Conservation (phyloP, 2,329 filamentous ascomycete species). For the Cladosporium sp. region DNA sequence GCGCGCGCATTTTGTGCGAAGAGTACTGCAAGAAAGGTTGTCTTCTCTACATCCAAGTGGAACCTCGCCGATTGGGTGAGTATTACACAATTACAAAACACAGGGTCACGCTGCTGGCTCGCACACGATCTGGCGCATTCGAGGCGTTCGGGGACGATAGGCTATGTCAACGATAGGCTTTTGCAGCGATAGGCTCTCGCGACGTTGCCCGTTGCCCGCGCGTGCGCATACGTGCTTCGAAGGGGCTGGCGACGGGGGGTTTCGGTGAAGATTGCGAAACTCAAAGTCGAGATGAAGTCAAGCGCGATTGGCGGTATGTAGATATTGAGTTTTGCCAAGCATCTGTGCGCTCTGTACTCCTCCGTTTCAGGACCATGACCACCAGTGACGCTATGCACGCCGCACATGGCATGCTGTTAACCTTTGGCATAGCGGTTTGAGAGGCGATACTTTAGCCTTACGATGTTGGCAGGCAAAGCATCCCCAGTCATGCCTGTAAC, state of each 20-base stretch:
- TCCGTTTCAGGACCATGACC: not conserved
- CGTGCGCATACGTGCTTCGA: too few relatives aligned
- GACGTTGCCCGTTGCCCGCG: too few relatives aligned
- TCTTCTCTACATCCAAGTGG: too few relatives aligned
- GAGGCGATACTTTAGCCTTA: not conserved
- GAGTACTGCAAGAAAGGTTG: too few relatives aligned
- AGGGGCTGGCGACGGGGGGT: not conserved
- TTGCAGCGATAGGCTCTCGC: too few relatives aligned
- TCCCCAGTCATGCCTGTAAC: not conserved
- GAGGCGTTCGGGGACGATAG: too few relatives aligned
- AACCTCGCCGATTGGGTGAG: too few relatives aligned
- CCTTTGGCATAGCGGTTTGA: not conserved
- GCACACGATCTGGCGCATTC: too few relatives aligned
- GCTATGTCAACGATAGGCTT: too few relatives aligned
- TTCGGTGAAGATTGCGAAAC: not conserved
- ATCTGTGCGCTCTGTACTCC: slow-evolving; percentile 3
- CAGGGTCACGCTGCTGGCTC: too few relatives aligned
- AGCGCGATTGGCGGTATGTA: slow-evolving; percentile 8
- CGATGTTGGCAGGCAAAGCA: not conserved
- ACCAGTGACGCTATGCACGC: not conserved
- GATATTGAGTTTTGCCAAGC: slow-evolving; percentile 1
- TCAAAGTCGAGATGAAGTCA: not conserved
- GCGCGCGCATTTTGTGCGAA: too few relatives aligned
- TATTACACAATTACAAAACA: too few relatives aligned
- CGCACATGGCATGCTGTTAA: not conserved